These are phyloP conservation scores for Ganoderma lingzhi DNA, from an alignment of 1,284 basidiomycete species.

Conservation along the genomic window DNA sequence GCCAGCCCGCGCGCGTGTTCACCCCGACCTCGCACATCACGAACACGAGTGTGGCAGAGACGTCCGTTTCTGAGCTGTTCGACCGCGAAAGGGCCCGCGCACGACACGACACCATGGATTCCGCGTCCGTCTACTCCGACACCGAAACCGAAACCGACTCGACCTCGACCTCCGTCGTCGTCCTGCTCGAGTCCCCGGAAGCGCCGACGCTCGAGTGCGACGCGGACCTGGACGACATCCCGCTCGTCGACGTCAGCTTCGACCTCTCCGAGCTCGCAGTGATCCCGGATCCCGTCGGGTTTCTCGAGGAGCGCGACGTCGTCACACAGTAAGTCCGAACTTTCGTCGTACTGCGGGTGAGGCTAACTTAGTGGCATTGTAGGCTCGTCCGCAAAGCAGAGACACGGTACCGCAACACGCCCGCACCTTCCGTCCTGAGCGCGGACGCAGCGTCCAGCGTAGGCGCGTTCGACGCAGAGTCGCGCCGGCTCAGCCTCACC, in stretches of 20 bases:
- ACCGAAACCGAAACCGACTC: background rate
- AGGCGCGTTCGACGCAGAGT: conserved; percentile 1
- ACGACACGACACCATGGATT: conserved; percentile 18
- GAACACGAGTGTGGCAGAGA: conserved; percentile 8
- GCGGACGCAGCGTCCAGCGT: background rate
- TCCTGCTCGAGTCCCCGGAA: conserved; percentile 5
- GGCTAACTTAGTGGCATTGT: background rate
- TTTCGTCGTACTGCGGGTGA: no score
- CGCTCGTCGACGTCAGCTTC: conserved; percentile 18
- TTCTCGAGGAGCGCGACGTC: conserved; percentile 21
- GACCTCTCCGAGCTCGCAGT: conserved; percentile 16
- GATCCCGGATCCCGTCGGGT: conserved; percentile 14
- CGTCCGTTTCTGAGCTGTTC: conserved; percentile 16
- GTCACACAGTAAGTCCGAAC: conserved; percentile 16
- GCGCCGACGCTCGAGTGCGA: conserved; percentile 3
- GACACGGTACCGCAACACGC: conserved; percentile 16
- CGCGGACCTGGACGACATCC: conserved; percentile 8
- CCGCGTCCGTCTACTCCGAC: conserved; percentile 18
- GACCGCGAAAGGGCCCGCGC: conserved; percentile 5
- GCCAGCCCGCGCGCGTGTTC: conserved; percentile 9
- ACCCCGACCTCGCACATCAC: conserved; percentile 19
- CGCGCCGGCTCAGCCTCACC: conserved; percentile 11
- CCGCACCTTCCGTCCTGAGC: conserved; percentile 10
- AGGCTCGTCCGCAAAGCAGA: conserved; percentile 22
- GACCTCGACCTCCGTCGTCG: conserved; percentile 13